Percentiles rank a stretch among this genome's conserved stretches.
Evolutionary conservation across 805 yeast genomes (phyloP).

Genomic region (Jamesozyma spencerorum): DNA sequence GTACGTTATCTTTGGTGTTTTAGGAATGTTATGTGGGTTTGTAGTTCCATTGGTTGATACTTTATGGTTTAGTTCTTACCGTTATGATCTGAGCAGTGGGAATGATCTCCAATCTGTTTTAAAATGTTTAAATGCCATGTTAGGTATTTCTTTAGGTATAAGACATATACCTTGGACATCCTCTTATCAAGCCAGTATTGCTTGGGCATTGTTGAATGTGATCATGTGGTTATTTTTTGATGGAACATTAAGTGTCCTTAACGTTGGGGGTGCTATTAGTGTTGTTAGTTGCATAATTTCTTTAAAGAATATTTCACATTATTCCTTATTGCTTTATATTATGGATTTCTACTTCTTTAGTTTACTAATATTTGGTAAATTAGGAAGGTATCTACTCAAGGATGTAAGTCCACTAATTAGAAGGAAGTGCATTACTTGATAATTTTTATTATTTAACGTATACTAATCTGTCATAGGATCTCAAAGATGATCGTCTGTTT

Average conservation of each 20-base stretch:
- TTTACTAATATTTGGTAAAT: slow-evolving; percentile 54
- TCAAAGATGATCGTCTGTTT: too few species aligned
- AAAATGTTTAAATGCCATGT: slow-evolving; percentile 38
- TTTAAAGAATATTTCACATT: not conserved
- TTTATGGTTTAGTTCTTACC: slow-evolving; percentile 3
- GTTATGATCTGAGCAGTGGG: slow-evolving; percentile 1
- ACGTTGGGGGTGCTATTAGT: slow-evolving; percentile 30
- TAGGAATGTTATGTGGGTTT: slow-evolving; percentile 51
- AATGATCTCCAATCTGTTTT: slow-evolving; percentile 37
- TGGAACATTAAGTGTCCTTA: slow-evolving; percentile 46
- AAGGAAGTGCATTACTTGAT: slow-evolving; percentile 3
- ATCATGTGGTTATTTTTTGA: slow-evolving; percentile 60
- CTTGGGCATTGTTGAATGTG: slow-evolving; percentile 54
- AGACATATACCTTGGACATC: slow-evolving; percentile 59
- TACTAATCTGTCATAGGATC: too few species aligned
- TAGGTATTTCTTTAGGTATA: slow-evolving; percentile 62
- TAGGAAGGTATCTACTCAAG: slow-evolving; percentile 47
- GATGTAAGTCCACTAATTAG: too few species aligned
- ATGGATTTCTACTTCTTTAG: slow-evolving; percentile 56
- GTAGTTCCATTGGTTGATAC: slow-evolving; percentile 38
- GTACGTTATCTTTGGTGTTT: slow-evolving; percentile 21
- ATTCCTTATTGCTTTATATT: slow-evolving; percentile 12
- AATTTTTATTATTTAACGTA: not conserved
- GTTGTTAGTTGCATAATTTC: slow-evolving; percentile 18
- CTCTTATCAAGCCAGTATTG: slow-evolving; percentile 48